phyloP scores from a whole-genome alignment of 2,329 filamentous ascomycete species.

The Fusarium bulbicola region DNA sequence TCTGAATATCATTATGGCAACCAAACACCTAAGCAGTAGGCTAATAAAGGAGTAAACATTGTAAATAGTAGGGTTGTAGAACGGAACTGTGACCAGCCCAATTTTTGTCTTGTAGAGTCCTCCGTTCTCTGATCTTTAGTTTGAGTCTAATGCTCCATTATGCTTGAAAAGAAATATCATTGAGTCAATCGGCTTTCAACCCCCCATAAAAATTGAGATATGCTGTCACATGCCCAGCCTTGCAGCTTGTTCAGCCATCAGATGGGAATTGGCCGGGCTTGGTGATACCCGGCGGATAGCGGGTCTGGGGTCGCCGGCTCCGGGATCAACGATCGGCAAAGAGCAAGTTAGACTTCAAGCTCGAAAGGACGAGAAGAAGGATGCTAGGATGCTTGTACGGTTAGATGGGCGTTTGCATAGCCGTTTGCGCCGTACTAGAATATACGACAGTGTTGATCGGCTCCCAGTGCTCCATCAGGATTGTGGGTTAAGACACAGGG shows the following conservation, averaged over 20 bases:
- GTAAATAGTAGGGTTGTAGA: not conserved
- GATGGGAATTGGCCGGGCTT: constrained; percentile 25
- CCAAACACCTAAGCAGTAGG: not conserved
- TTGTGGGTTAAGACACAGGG: not conserved
- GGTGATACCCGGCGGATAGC: constrained; percentile 13
- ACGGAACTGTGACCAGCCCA: not conserved
- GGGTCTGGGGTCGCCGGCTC: constrained; percentile 24
- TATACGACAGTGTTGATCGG: not conserved
- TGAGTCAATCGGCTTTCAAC: not conserved
- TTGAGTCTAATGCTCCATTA: not conserved
- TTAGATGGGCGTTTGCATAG: not conserved
- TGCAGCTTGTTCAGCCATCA: constrained; percentile 1
- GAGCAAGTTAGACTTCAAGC: not conserved
- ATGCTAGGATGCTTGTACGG: not conserved
- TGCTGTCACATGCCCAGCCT: constrained; percentile 3
- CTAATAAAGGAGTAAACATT: not conserved
- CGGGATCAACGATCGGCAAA: constrained; percentile 12
- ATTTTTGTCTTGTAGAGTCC: not conserved
- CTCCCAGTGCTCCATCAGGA: not conserved
- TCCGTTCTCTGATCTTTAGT: not conserved
- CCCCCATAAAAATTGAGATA: not conserved
- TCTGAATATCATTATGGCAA: no score
- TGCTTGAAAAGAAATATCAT: not conserved
- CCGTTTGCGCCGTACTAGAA: not conserved
- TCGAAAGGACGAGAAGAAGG: not conserved